These are phyloP conservation scores for Leishmania amazonensis DNA, from an alignment of 208 protist species.

Conservation along the genomic window DNA sequence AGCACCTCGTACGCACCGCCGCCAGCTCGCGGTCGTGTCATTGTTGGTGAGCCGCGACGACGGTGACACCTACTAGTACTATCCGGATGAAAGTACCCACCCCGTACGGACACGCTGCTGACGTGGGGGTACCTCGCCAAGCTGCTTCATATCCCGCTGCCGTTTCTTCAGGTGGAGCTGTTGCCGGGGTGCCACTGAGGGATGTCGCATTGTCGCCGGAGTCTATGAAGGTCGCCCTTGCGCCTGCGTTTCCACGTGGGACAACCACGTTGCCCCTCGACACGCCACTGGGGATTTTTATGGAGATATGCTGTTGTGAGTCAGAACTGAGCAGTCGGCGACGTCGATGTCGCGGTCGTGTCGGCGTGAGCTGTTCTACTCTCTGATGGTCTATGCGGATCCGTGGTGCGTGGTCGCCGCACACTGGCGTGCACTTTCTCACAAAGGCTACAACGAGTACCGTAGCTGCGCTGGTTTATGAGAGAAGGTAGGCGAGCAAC, in stretches of 20 bases:
- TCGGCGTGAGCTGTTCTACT: slow-evolving; percentile 48
- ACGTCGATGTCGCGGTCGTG: slow-evolving; percentile 33
- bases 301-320: slow-evolving; percentile 38
- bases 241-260: not conserved
- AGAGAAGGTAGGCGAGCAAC: slow-evolving; percentile 34
- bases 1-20: slow-evolving; percentile 17
- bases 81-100: not conserved
- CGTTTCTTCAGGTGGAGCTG: not conserved
- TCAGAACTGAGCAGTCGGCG: slow-evolving; percentile 39
- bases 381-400: slow-evolving; percentile 43
- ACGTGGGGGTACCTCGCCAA: not conserved
- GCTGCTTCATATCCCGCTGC: not conserved
- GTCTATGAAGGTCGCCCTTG: not conserved
- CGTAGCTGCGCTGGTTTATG: slow-evolving; percentile 66
- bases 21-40: slow-evolving; percentile 4
- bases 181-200: not conserved
- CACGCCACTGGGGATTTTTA: slow-evolving; percentile 30
- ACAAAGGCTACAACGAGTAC: slow-evolving; percentile 52
- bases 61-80: not conserved
- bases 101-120: not conserved
- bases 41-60: not conserved
- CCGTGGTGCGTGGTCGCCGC: slow-evolving; percentile 57
- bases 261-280: slow-evolving; percentile 24
- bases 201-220: not conserved
- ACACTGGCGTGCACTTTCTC: slow-evolving; percentile 59